phyloP scores from a whole-genome alignment of 345 rosid species.

The Linum lewisii region DNA sequence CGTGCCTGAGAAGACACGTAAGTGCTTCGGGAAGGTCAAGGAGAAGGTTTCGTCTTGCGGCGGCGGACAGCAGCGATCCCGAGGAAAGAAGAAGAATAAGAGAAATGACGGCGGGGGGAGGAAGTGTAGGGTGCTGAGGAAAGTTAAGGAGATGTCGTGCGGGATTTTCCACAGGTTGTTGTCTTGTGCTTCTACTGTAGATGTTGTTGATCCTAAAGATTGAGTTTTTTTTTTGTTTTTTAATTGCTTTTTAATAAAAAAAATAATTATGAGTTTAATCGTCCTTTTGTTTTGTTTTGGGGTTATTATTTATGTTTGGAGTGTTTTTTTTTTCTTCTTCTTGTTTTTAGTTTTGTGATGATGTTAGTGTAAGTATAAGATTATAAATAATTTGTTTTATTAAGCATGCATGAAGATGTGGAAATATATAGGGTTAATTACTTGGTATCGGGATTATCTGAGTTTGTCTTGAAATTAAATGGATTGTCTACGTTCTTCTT shows the following conservation, averaged over 20 bases:
- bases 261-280: too few relatives aligned
- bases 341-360: too few relatives aligned
- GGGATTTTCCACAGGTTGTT: constrained; percentile 37
- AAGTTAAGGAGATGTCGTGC: constrained; percentile 43
- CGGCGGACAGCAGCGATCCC: neutral
- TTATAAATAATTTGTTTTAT: too few relatives aligned
- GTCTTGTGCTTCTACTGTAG: constrained; percentile 45
- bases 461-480: too few relatives aligned
- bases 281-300: neutral
- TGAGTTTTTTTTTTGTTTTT: too few relatives aligned
- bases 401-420: too few relatives aligned
- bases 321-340: too few relatives aligned
- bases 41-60: constrained; percentile 8
- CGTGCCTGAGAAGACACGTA: constrained; percentile 23
- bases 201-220: constrained; percentile 31
- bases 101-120: constrained; percentile 8
- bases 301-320: neutral
- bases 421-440: too few relatives aligned
- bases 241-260: too few relatives aligned
- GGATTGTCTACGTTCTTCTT: too few relatives aligned
- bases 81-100: neutral
- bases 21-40: constrained; percentile 35
- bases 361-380: too few relatives aligned
- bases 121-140: constrained; percentile 41
- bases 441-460: too few relatives aligned